Conservation (phyloP, 768 basidiomycete genomes). For the Lactarius psammicola region DNA sequence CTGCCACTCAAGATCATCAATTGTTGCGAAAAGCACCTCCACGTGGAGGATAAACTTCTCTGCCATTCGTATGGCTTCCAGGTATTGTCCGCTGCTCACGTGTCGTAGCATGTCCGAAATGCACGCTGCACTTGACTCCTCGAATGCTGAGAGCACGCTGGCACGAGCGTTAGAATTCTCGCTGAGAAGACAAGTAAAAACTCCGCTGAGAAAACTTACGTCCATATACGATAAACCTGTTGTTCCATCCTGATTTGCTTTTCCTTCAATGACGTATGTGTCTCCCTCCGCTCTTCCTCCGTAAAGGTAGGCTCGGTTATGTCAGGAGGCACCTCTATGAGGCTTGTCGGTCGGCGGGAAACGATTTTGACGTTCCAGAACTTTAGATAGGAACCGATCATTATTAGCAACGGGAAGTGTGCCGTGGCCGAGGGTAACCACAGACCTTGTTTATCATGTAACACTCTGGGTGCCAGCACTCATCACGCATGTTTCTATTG, state of each 20-base stretch:
- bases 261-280: slow-evolving; percentile 74
- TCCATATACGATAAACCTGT: slow-evolving; percentile 98
- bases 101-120: slow-evolving; percentile 98
- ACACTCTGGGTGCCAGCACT: slow-evolving; percentile 99
- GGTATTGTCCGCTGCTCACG: slow-evolving; percentile 94
- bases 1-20: slow-evolving; percentile 92
- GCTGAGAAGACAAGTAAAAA: not conserved
- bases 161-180: slow-evolving; percentile 17
- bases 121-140: slow-evolving; percentile 98
- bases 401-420: slow-evolving; percentile 17
- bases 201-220: slow-evolving; percentile 51
- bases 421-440: slow-evolving; percentile 3
- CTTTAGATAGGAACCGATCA: slow-evolving; percentile 41
- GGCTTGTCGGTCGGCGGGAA: slow-evolving; percentile 65
- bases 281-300: slow-evolving; percentile 81
- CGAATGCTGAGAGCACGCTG: slow-evolving; percentile 93
- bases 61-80: slow-evolving; percentile 97
- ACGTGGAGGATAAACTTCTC: slow-evolving; percentile 99
- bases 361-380: slow-evolving; percentile 99
- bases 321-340: slow-evolving; percentile 37
- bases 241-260: slow-evolving; percentile 95
- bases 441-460: slow-evolving; percentile 99
- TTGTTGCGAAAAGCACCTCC: slow-evolving; percentile 94
- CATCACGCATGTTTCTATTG: slow-evolving; percentile 95
- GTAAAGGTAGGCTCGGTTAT: slow-evolving; percentile 51